These are phyloP conservation scores for Lodderomyces beijingensis DNA, from an alignment of 1,139 yeast genomes.

Conservation along the genomic window DNA sequence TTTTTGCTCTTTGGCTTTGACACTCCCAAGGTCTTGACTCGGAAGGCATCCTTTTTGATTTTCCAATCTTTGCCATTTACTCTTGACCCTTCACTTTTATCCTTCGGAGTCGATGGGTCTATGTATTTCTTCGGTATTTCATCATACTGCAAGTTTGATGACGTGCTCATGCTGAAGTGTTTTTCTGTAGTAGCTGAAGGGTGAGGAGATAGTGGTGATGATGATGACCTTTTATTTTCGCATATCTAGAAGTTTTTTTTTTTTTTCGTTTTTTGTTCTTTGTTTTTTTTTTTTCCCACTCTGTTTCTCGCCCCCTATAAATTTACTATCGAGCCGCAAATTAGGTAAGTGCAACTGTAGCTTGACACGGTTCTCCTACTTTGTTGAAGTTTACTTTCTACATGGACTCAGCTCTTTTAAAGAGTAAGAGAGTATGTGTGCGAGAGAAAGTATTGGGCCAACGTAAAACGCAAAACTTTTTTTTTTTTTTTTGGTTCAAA, in stretches of 20 bases:
- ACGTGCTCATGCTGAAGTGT: constrained; percentile 21
- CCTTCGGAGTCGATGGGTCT: constrained; percentile 23
- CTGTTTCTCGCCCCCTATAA: neutral
- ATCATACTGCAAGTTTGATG: constrained; percentile 19
- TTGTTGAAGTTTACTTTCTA: too few relatives aligned
- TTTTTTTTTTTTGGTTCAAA: constrained; percentile 4
- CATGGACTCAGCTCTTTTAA: too few relatives aligned
- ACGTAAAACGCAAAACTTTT: neutral
- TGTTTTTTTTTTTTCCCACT: neutral
- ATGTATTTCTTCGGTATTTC: constrained; percentile 28
- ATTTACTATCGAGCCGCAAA: neutral
- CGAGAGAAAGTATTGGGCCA: too few relatives aligned
- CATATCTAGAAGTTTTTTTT: neutral
- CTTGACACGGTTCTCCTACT: too few relatives aligned
- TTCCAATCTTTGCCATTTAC: constrained; percentile 59
- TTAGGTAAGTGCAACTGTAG: too few relatives aligned
- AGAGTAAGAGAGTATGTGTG: too few relatives aligned
- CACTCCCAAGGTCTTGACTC: constrained; percentile 35
- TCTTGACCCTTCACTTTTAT: constrained; percentile 39
- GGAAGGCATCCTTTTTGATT: constrained; percentile 47
- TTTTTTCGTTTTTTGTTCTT: neutral
- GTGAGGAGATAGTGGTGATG: neutral
- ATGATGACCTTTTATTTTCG: neutral
- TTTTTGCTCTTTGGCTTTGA: constrained; percentile 15
- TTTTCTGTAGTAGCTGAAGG: neutral